Percentiles rank a stretch among this genome's conserved stretches.
These are phyloP conservation scores for Chalaropsis thielavioides DNA, from an alignment of 2,329 filamentous ascomycete species.

Conservation along the genomic window DNA sequence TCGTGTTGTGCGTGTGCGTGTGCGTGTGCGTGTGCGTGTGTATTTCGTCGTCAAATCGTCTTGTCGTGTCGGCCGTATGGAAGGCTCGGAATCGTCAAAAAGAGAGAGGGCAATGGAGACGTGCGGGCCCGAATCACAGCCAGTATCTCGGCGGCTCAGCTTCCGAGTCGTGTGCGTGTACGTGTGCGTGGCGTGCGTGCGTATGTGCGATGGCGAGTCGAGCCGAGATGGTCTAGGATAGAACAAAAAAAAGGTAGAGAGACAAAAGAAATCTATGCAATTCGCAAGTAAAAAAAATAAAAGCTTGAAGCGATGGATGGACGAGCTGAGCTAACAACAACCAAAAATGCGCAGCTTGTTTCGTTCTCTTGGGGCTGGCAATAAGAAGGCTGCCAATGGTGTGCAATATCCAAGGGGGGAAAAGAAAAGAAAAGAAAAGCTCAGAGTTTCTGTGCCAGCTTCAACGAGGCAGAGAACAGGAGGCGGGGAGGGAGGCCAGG, in stretches of 20 bases:
- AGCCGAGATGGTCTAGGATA: not conserved
- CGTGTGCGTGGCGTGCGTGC: too few relatives aligned
- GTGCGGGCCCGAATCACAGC: too few relatives aligned
- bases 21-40: not conserved
- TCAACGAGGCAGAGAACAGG: not conserved
- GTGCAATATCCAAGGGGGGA: not conserved
- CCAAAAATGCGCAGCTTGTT: not conserved
- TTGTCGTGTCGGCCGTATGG: not conserved
- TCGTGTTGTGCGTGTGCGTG: not conserved
- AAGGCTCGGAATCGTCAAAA: not conserved
- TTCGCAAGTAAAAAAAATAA: not conserved
- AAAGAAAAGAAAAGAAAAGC: not conserved
- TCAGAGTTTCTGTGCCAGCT: not conserved
- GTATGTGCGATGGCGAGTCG: not conserved
- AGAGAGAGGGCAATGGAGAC: too few relatives aligned
- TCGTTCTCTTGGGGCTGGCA: too few relatives aligned
- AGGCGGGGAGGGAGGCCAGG: too few relatives aligned
- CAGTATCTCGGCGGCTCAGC: too few relatives aligned
- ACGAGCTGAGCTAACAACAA: not conserved
- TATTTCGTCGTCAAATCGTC: not conserved
- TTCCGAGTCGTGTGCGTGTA: too few relatives aligned
- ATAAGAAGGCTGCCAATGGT: not conserved
- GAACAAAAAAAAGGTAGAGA: not conserved
- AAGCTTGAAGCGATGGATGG: not conserved
- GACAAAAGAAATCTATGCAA: not conserved